A percentile compares a stretch with the other conserved stretches of the same genome.
phyloP scores from a whole-genome alignment of 2,329 filamentous ascomycete species.

The Neopestalotiopsis rosae region DNA sequence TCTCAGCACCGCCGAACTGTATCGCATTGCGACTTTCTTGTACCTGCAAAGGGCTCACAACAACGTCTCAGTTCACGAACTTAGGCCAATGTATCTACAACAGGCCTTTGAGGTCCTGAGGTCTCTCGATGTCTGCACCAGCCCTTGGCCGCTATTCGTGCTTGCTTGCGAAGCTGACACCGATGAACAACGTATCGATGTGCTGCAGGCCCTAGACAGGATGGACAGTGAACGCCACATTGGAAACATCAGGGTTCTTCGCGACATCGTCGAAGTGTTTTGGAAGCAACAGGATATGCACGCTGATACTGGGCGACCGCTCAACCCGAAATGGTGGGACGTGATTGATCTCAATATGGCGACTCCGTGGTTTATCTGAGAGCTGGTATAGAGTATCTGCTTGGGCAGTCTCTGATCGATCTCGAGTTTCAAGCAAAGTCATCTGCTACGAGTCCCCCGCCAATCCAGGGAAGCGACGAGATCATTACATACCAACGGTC shows the following conservation, averaged over 20 bases:
- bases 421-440: background rate
- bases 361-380: conserved; percentile 42
- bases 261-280: conserved; percentile 47
- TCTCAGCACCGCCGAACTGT: conserved; percentile 54
- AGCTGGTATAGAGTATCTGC: background rate
- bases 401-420: no score
- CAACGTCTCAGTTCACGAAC: conserved; percentile 29
- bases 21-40: conserved; percentile 52
- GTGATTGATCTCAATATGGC: conserved; percentile 39
- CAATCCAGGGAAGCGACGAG: no score
- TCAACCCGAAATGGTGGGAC: conserved; percentile 44
- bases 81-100: conserved; percentile 36
- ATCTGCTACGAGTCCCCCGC: background rate
- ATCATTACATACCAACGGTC: no score
- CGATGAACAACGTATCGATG: conserved; percentile 46
- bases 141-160: conserved; percentile 55
- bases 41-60: conserved; percentile 42
- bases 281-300: conserved; percentile 52
- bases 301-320: conserved; percentile 34
- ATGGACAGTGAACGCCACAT: conserved; percentile 50
- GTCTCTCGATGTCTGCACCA: conserved; percentile 47
- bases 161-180: conserved; percentile 49
- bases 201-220: conserved; percentile 45
- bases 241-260: conserved; percentile 50
- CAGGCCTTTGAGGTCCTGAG: conserved; percentile 42